Evolutionary conservation across 2,329 filamentous ascomycete species (phyloP), one percentile per base, ranked within the genome.

Genomic region (Colletotrichum viniferum): DNA sequence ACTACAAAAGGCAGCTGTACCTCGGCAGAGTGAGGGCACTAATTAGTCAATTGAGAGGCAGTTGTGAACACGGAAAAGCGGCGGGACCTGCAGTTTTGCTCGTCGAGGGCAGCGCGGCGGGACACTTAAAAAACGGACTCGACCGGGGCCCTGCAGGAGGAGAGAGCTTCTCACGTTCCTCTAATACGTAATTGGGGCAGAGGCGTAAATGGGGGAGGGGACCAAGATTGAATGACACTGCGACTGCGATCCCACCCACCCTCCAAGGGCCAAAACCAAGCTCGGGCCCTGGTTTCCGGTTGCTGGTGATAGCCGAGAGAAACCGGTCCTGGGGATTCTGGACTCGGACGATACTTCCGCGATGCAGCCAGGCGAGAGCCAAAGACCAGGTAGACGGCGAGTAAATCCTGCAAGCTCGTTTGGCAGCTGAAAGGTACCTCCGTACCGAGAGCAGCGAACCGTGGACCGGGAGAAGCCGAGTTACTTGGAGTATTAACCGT

Each of bases 251-350:
- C 28, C 26, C 21, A 21, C 36, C 30, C 38, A 13, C 38, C 38
- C 9, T n/a, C 38, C 9, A 48, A 48, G 38, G 38, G 38, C 43
- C 43, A 52, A 52, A 52, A 52, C 43, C 26, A 66, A 72, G 73
- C 73, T 68, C 69, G 69, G 73, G 56, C 68, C 73, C 69, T 73
- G 69, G 69, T 66, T 66, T 72, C 69, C 36, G 62, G 55, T 38
- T 62, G 63, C 24, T 64, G 58, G 28, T 73, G 66, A 77, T 77
- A 77, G 71, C 76, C 74, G 76, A 77, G 74, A 77, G 74, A 77
- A 77, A 73, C 67, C 76, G 76, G 64, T 62, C 7, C 24, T 38
- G 21, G 38, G 58, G 10, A 13, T 21, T 56, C 10, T 43, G 18
- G 58, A 76, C 73, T 64, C 63, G 28, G 34, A 14, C 28, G 36